Evolutionary conservation across 495 filamentous ascomycete genomes (phyloP).

Genomic region (Hypoxylon trugodes): DNA sequence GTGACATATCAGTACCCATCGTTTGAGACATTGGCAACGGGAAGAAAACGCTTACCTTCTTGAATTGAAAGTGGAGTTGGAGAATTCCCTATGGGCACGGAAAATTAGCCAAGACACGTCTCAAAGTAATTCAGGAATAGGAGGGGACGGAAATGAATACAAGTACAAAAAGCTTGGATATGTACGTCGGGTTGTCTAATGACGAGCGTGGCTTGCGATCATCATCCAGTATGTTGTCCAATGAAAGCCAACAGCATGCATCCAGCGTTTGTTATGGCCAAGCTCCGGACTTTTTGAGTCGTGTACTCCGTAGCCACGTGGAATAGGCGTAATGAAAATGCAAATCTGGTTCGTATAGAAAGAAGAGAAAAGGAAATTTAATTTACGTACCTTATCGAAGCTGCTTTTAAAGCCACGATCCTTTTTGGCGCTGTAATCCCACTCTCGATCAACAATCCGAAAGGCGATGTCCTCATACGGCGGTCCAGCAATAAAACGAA

Average conservation of each 20-base stretch:
- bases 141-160: constrained; percentile 11
- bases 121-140: constrained; percentile 11
- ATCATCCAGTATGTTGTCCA: constrained; percentile 17
- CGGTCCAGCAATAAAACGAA: constrained; percentile 93
- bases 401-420: constrained; percentile 95
- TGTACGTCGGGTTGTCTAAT: constrained; percentile 19
- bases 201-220: constrained; percentile 28
- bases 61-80: constrained; percentile 98
- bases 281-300: background rate
- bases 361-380: constrained; percentile 18
- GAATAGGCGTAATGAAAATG: background rate
- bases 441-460: constrained; percentile 97
- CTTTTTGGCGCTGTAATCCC: constrained; percentile 96
- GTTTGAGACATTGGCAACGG: background rate
- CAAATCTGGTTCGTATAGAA: constrained; percentile 10
- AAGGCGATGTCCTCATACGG: constrained; percentile 98
- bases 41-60: constrained; percentile 64
- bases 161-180: constrained; percentile 25
- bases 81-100: constrained; percentile 76
- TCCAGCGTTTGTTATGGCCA: constrained; percentile 10
- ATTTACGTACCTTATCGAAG: constrained; percentile 87
- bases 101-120: constrained; percentile 38
- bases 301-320: constrained; percentile 11
- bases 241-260: constrained; percentile 4
- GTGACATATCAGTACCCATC: constrained; percentile 48